Conservation (phyloP, 2,329 filamentous ascomycete genomes). For the Sarocladium kiliense region DNA sequence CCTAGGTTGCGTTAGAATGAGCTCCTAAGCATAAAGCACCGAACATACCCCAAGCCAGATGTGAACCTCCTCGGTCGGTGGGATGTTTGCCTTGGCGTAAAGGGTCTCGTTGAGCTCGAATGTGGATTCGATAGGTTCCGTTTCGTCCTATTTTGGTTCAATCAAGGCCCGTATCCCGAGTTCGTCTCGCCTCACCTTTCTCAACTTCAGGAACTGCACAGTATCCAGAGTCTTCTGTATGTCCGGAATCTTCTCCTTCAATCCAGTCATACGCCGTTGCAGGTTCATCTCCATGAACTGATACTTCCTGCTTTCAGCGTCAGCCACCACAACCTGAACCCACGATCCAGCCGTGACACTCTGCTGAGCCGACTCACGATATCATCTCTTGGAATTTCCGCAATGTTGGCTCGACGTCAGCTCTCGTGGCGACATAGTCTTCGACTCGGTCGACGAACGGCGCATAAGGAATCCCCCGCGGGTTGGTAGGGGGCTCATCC, state of each 20-base stretch:
- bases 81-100: constrained; percentile 80
- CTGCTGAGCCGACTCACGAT: constrained; percentile 50
- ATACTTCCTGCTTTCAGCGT: constrained; percentile 69
- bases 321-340: neutral
- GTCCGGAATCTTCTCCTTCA: constrained; percentile 94
- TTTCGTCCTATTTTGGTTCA: constrained; percentile 36
- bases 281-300: constrained; percentile 99
- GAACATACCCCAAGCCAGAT: constrained; percentile 81
- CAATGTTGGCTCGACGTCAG: constrained; percentile 75
- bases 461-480: constrained; percentile 75
- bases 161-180: neutral
- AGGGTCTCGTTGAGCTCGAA: constrained; percentile 97
- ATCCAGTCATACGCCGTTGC: constrained; percentile 70
- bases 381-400: constrained; percentile 92
- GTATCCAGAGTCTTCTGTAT: constrained; percentile 95
- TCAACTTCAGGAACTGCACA: constrained; percentile 75
- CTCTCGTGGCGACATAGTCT: constrained; percentile 74
- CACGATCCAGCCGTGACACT: neutral
- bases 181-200: constrained; percentile 48
- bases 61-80: constrained; percentile 84
- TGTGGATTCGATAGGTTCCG: constrained; percentile 77
- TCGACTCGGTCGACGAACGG: constrained; percentile 86
- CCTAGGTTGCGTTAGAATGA: constrained; percentile 41
- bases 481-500: constrained; percentile 61
- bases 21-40: neutral